Evolutionary conservation across 306 rosid genomes (phyloP).

Genomic region (Vigna hirtella): DNA sequence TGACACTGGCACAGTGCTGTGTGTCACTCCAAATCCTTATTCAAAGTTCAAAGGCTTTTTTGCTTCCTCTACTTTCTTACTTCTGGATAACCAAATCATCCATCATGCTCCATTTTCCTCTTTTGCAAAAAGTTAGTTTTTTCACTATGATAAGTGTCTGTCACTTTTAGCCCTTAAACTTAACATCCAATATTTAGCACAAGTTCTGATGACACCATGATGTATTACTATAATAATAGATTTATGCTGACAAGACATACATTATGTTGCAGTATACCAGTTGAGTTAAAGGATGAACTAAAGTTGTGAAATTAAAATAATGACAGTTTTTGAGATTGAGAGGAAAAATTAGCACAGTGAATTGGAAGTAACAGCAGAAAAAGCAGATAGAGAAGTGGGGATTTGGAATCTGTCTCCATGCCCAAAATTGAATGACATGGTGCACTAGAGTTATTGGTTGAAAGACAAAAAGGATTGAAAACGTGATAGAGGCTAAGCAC

Average conservation of each 20-base stretch:
- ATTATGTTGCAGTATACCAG: too few species aligned
- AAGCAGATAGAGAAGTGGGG: conserved; percentile 47
- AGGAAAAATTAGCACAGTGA: conserved; percentile 21
- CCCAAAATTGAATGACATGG: conserved; percentile 34
- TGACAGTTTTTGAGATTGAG: too few species aligned
- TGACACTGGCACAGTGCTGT: conserved; percentile 36
- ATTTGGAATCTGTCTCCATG: conserved; percentile 45
- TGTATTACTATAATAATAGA: too few species aligned
- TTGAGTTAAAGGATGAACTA: too few species aligned
- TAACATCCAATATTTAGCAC: too few species aligned
- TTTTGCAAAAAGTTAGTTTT: neutral
- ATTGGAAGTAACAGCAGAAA: conserved; percentile 23
- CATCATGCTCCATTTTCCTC: neutral
- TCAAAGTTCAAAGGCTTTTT: neutral
- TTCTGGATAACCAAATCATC: too few species aligned
- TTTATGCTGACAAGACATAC: neutral
- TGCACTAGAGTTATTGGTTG: conserved; percentile 48
- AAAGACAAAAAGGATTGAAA: conserved; percentile 50
- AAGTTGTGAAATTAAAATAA: too few species aligned
- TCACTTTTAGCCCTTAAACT: too few species aligned
- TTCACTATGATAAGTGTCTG: neutral
- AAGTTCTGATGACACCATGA: too few species aligned
- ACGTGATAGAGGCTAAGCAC: conserved; percentile 71
- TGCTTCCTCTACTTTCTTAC: neutral
- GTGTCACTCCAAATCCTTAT: neutral